Evolutionary conservation across 2,329 filamentous ascomycete species (phyloP), one percentile per base, ranked within the genome.

Genomic region (Claviceps monticola): DNA sequence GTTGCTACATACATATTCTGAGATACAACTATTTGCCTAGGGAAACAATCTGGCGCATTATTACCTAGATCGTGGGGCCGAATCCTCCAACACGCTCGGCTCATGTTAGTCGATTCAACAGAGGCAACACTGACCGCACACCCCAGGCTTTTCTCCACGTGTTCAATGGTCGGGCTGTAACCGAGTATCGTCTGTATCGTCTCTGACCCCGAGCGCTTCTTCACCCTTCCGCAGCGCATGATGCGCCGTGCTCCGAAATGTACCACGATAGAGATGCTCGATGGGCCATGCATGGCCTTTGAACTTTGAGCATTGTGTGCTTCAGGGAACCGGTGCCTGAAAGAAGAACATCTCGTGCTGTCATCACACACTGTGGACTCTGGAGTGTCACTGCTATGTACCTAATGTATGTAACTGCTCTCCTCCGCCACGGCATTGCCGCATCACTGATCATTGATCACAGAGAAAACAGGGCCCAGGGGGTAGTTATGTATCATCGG

Each of bases 281-380:
- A 21, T 21, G 21, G 21, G 23, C 7, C 4, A 37, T n/a, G 26
- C 4, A 37, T n/a, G 26, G 29, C 42, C 14, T 37, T 21, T 7
- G 29, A 23, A 17, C 14, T 37, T 21, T 7, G 29, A 23, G 26
- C 11, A 23, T 29, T 43, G n/a, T 16, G 16, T 49, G 34, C 38
- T n/a, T 17, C 13, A 43, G 8, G 5, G 14, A 26, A 19, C n/a
- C 23, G 29, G 29, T 34, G 9, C 29, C 29, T 11, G 9, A 4
- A 17, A 9, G n/a, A 19, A 42, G 39, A n/a, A 17, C 17, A n/a
- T 34, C 23, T 26, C 42, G 19, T 39, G n/a, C 38, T 19, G 23
- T 38, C 46, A 44, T 52, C 51, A 46, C 51, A 49, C 46, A 42
- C 51, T 29, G 29, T 29, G 29, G 8, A 34, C 9, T 34, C 29